Evolutionary conservation across 805 yeast genomes (phyloP).

Genomic region (Grigorovia jiainica): DNA sequence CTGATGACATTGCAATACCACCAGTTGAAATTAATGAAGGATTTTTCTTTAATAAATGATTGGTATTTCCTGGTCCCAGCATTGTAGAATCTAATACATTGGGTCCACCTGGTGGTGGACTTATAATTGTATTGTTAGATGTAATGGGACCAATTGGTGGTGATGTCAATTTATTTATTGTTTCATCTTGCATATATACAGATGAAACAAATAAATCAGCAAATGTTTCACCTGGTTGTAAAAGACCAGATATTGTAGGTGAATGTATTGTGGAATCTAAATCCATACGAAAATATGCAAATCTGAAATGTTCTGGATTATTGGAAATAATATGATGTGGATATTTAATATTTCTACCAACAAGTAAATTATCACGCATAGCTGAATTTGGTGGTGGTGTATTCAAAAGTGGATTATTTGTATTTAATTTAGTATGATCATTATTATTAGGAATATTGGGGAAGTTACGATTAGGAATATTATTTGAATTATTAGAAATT

Average conservation of each 20-base stretch:
- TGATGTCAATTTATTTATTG: background rate
- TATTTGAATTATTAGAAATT: background rate
- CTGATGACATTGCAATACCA: background rate
- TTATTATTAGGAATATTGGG: background rate
- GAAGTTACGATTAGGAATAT: background rate
- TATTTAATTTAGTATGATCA: background rate
- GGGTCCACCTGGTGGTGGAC: background rate
- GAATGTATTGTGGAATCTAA: slow-evolving; percentile 84
- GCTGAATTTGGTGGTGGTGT: background rate
- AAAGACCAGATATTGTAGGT: slow-evolving; percentile 73
- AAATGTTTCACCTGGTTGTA: slow-evolving; percentile 53
- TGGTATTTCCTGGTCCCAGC: no score
- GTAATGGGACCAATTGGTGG: background rate
- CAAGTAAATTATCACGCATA: slow-evolving; percentile 21
- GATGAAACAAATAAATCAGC: slow-evolving; percentile 51
- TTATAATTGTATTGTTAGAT: background rate
- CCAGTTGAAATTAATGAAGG: slow-evolving; percentile 7
- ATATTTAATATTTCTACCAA: slow-evolving; percentile 29
- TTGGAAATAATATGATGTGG: slow-evolving; percentile 38
- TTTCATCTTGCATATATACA: slow-evolving; percentile 20
- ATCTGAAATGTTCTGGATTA: slow-evolving; percentile 54
- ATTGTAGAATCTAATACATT: background rate
- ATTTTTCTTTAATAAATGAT: slow-evolving; percentile 8
- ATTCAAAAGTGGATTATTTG: slow-evolving; percentile 3
- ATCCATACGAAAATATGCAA: slow-evolving; percentile 88